Evolutionary conservation across 495 filamentous ascomycete genomes (phyloP).

Genomic region (Penicillium ochrochloron): DNA sequence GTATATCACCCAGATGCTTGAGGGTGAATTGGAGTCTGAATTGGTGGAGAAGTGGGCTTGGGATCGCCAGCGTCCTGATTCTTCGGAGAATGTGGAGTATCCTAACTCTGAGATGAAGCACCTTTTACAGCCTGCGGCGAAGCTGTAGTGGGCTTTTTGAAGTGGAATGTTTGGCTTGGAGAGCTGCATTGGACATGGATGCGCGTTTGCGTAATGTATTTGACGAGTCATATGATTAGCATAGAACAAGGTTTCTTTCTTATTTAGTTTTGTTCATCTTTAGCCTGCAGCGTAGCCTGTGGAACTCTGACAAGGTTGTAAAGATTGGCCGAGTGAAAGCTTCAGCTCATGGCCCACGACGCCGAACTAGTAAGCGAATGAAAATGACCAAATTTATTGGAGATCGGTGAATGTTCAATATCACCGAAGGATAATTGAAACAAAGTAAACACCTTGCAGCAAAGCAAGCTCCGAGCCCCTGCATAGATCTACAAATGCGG

Average conservation of each 20-base stretch:
- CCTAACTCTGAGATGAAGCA: slow-evolving; percentile 43
- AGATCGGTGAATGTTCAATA: not conserved
- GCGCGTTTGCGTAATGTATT: not conserved
- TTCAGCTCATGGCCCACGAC: not conserved
- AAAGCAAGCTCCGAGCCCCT: not conserved
- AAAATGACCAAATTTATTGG: not conserved
- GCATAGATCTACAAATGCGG: not conserved
- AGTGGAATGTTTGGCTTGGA: not conserved
- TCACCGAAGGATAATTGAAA: not conserved
- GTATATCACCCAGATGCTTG: slow-evolving; percentile 61
- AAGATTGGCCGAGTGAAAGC: not conserved
- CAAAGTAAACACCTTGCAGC: not conserved
- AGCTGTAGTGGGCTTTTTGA: slow-evolving; percentile 40
- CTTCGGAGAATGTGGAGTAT: slow-evolving; percentile 41
- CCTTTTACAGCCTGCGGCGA: slow-evolving; percentile 32
- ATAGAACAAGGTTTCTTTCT: not conserved
- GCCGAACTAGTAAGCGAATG: not conserved
- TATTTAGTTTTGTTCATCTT: not conserved
- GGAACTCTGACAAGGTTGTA: not conserved
- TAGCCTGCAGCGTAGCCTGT: not conserved
- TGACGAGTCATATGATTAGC: slow-evolving; percentile 5
- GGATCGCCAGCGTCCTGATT: slow-evolving; percentile 53
- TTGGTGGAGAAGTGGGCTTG: slow-evolving; percentile 57
- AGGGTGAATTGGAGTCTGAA: slow-evolving; percentile 49
- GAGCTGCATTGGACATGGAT: not conserved